These are phyloP conservation scores for Plasmodium vinckei DNA, from an alignment of 169 alveolate genomes.

Conservation along the genomic window DNA sequence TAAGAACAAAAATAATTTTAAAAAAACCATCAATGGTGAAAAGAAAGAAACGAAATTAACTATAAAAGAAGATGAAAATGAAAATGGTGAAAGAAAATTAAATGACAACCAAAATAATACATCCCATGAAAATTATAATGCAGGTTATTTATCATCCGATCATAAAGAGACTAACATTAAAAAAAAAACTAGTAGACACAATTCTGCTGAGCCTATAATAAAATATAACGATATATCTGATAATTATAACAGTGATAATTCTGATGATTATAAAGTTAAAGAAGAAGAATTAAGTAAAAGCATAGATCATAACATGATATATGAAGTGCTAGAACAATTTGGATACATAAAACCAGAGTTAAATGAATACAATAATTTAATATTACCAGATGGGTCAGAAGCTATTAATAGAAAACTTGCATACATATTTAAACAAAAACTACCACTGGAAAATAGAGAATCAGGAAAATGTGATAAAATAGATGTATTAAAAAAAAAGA, in stretches of 20 bases:
- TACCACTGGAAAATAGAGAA: constrained; percentile 67
- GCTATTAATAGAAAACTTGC: constrained; percentile 88
- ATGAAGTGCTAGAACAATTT: constrained; percentile 55
- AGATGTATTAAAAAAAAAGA: constrained; percentile 42
- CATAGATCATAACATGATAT: constrained; percentile 24
- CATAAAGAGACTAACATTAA: background rate
- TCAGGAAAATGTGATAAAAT: constrained; percentile 36
- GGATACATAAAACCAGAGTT: constrained; percentile 71
- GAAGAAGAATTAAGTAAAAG: constrained; percentile 66
- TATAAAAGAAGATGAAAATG: background rate
- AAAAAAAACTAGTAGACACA: background rate
- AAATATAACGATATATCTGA: background rate
- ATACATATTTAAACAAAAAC: constrained; percentile 87
- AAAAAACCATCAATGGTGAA: background rate
- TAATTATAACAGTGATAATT: constrained; percentile 18
- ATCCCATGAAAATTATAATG: background rate
- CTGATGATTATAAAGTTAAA: constrained; percentile 61
- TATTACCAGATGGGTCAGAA: constrained; percentile 90
- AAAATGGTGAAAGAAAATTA: background rate
- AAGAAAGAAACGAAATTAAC: background rate
- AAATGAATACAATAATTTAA: constrained; percentile 85
- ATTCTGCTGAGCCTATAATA: background rate
- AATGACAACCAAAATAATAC: background rate
- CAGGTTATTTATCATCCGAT: background rate
- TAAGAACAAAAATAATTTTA: constrained; percentile 15